phyloP scores from a whole-genome alignment of 1,284 basidiomycete genomes.

The Leucoagaricus sp. region DNA sequence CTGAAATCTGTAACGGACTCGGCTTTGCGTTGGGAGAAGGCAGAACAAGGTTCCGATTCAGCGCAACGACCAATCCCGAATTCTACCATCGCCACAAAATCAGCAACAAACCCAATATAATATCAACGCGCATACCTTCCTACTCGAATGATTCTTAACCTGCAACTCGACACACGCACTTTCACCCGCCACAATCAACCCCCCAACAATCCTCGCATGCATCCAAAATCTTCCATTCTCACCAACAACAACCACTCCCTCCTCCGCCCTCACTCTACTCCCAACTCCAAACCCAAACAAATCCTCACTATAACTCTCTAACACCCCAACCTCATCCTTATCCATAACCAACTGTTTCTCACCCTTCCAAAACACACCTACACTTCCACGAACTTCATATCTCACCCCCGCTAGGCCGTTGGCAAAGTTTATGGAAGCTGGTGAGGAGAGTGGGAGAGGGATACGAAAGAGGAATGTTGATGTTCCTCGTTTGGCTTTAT shows the following conservation, averaged over 20 bases:
- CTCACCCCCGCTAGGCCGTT: constrained; percentile 62
- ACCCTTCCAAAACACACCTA: constrained; percentile 71
- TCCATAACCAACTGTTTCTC: constrained; percentile 66
- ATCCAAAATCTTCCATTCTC: constrained; percentile 79
- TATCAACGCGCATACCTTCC: constrained; percentile 53
- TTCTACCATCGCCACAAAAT: constrained; percentile 45
- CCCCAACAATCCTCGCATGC: constrained; percentile 64
- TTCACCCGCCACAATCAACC: constrained; percentile 64
- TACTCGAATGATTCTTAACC: constrained; percentile 75
- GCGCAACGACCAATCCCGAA: constrained; percentile 56
- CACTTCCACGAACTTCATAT: constrained; percentile 72
- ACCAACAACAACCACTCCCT: constrained; percentile 53
- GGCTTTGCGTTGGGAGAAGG: constrained; percentile 37
- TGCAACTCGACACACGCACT: constrained; percentile 70
- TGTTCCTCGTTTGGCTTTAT: constrained; percentile 65
- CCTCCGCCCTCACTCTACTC: neutral
- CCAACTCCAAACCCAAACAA: constrained; percentile 29
- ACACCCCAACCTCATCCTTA: constrained; percentile 61
- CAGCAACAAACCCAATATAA: neutral
- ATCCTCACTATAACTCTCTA: constrained; percentile 51
- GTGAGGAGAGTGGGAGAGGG: constrained; percentile 62
- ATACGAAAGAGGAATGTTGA: constrained; percentile 77
- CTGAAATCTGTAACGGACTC: constrained; percentile 57
- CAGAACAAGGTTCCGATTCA: constrained; percentile 61
- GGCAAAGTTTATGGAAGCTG: constrained; percentile 70